Evolutionary conservation across 495 filamentous ascomycete genomes (phyloP), one percentile per base, ranked within the genome.

Genomic region (Aspergillus homomorphus): DNA sequence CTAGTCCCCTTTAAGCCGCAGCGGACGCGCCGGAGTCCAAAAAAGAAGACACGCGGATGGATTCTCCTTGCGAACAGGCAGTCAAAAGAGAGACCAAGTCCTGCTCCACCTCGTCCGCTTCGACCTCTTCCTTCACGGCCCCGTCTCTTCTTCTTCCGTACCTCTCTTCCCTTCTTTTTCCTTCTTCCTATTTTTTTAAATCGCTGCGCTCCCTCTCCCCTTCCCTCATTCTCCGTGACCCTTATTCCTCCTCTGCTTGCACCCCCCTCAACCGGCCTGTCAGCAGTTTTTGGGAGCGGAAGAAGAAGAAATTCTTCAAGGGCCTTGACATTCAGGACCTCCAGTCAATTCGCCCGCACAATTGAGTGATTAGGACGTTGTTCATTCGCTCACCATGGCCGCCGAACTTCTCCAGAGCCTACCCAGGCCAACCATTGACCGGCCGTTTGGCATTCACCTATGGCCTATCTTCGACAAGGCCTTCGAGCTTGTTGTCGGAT

Each of bases 381-480:
- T 28, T 26, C 22, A 45, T 19, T 43, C 53, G 57, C 71, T 77
- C 70, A 71, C 70, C 28, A 75, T 82, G 64, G 33, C 33, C 33
- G 12, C 33, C 33, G 80, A 88, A 58, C 69, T 87, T 55, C 75
- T 88, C 59, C 82, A 89, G 63, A 69, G 84, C 58, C 62, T 93
- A 52, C 87, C 87, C 51, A 51, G 86, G 54, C 93, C 93, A 24
- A 90, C 89, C 38, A 79, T 97, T 63, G 92, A 97, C 71, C 84
- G 89, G 64, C 94, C 94, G 14, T 97, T 98, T 69, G 94, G 92
- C 68, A 79, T 97, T 59, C 77, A 89, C 45, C 74, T 98, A 74
- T 98, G 94, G 94, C 93, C 94, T 58, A 83, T 94, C 75, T 98
- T 98, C 83, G 87, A 87, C 77, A 85, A 89, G 76, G 85, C 81